Evolutionary conservation across 2,329 filamentous ascomycete species (phyloP), one percentile per base, ranked within the genome.

Genomic region (Fusarium secorum): DNA sequence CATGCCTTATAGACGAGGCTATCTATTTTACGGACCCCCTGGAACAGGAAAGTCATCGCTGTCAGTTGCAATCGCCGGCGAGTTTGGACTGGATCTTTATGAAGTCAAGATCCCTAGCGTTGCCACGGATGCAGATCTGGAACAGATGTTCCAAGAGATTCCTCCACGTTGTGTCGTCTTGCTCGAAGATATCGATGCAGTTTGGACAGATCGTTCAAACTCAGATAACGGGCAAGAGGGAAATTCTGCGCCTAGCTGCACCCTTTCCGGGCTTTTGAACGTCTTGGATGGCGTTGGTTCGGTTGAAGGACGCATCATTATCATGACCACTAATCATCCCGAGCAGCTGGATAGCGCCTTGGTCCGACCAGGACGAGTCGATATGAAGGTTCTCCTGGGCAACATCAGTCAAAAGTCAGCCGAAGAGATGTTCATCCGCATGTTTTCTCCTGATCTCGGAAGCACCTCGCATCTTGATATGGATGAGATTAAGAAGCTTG

Each of bases 241-340:
- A 11, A 68, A 64, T 20, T 57, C 41, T 11, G 53, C 68, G 0
- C 74, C 74, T 10, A 76, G 71, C 24, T 82, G 80, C 63, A 90
- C 89, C 1, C 82, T 93, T 3, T 91, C 90, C 0, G 90, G 89
- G 0, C 80, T 93, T 0, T 81, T 93, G 30, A 93, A 93, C 66
- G 88, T 90, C 13, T 86, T 93, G 14, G 91, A 93, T 70, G 91
- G 91, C 5, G 89, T 92, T 0, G 90, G 89, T 0, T 89, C 88
- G 0, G 87, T 88, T 56, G 91, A 93, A 80, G 91, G 91, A 4
- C 85, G 90, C 20, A 89, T 93, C 30, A 84, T 93, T 22, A 87
- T 93, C 76, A 93, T 93, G 90, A 93, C 90, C 0, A 91, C 90
- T 32, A 93, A 93, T 73, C 85, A 87, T 53, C 85, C 87, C 0